A percentile compares a stretch with the other conserved stretches of the same genome.
Evolutionary conservation across 306 rosid genomes (phyloP).

Genomic region (Crotalaria pallida): DNA sequence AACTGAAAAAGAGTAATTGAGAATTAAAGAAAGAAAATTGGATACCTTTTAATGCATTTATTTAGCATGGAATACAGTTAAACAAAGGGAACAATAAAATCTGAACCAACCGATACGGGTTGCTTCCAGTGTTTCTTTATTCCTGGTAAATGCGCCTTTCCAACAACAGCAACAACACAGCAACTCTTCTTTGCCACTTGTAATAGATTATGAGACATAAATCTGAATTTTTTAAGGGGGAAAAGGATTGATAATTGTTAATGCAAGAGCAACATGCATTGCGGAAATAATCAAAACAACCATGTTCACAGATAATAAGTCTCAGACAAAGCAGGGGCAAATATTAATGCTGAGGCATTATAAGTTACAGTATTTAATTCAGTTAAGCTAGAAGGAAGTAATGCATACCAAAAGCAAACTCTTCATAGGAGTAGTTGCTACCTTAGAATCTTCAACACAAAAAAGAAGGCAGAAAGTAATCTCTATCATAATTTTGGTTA

Average conservation of each 20-base stretch:
- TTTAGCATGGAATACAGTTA: not conserved
- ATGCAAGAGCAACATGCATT: not conserved
- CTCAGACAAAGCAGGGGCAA: not conserved
- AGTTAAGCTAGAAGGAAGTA: not conserved
- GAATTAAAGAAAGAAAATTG: not conserved
- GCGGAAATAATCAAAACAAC: not conserved
- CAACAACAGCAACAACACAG: constrained; percentile 66
- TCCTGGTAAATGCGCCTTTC: constrained; percentile 63
- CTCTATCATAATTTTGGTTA: no score
- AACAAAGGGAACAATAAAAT: not conserved
- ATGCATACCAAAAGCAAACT: not conserved
- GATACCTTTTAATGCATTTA: not conserved
- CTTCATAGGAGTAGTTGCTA: not conserved
- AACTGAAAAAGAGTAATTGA: constrained; percentile 22
- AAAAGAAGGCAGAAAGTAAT: no score
- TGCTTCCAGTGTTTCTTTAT: constrained; percentile 59
- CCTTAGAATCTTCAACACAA: no score
- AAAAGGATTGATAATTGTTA: not conserved
- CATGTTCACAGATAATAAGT: not conserved
- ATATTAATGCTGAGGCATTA: not conserved
- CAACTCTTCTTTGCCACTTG: constrained; percentile 35
- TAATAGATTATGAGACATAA: constrained; percentile 43
- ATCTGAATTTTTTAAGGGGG: constrained; percentile 30
- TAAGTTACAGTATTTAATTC: not conserved
- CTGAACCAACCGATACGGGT: constrained; percentile 44